Evolutionary conservation across 192 early-diverging fungal genomes (phyloP), one percentile per base, ranked within the genome.

Genomic region (Geranomyces michiganensis): DNA sequence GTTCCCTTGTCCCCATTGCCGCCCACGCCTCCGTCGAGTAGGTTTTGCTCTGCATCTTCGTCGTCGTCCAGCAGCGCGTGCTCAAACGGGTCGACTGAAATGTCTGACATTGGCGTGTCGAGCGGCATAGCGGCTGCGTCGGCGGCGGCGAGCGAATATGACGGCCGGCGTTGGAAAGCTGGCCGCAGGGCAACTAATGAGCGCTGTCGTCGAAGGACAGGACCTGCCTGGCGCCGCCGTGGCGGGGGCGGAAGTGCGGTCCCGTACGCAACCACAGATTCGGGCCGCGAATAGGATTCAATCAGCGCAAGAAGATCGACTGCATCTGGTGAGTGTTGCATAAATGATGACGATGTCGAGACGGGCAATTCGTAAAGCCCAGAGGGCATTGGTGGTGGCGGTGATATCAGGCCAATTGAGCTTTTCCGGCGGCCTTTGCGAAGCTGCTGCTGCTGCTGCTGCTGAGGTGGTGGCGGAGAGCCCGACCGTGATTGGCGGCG

Each of bases 101-200:
- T 53, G 17, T 53, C 51, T 17, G 51, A 53, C 51, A 53, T 53
- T 26, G 51, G 51, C 51, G 51, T 53, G 3, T 26, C 51, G 15
- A 53, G n/a, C 51, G 24, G 19, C n/a, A 7, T 17, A n/a, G 46
- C 10, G 12, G 46, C 10, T 19, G 46, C 10, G 46, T 10, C 10
- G 46, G 46, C 10, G 46, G 51, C 3, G 51, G 51, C 7, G 17
- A 26, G 51, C 51, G 51, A 6, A 53, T 24, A 53, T 6, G 51
- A 26, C n/a, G 51, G 24, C 51, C 36, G 36, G 51, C 51, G 51
- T 3, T 53, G 15, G 17, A 53, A 26, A 9, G 51, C 51, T 15
- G 51, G 24, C 17, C 3, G 51, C 36, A 41, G 5, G 36, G 10
- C 36, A 41, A 10, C 36, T 10, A 10, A 41, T 41, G 5, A 7